Base-by-base conservation (phyloP, 192 early-diverging fungal species). In the Coemansia sp. region DNA sequence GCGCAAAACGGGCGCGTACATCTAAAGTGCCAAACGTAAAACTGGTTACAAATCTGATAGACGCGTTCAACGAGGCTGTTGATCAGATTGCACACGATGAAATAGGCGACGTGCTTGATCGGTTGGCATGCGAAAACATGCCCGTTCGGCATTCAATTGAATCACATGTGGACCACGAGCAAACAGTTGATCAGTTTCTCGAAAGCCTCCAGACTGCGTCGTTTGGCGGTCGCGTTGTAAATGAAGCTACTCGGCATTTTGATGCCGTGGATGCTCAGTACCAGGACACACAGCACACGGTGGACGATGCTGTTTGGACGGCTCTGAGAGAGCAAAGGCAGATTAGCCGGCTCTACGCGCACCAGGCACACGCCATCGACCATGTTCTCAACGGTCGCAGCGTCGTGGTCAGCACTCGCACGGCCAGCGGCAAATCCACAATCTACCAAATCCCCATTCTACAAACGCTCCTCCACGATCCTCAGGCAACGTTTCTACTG, bases 381-480 rank as follows among this genome's bases (percentile, higher is more conserved):
- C 19, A 10, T 5, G 24, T 67, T 2, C 43, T 73, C 3, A 41
- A 60, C 4, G 81, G 84, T 5, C 51, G 79, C 43, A 60, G 86
- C 60, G 83, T 91, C 4, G 84, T 94, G 27, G 81, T 89, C 1
- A 77, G 84, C 45, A 94, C 92, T 2, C 69, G 87, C 1, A 94
- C 92, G 24, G 86, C 90, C 27, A 90, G 88, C 77, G 93, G 93
- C 4, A 94, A 94, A 63, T 92, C 91, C 0, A 61, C 88, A 2
- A 83, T 92, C 15, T 94, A 90, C 65, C 93, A 94, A 62, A 63
- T 88, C 3, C 85, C 89, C 4, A 77, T 90, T 2, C 63, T 92
- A 2, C 72, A 86, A 39, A 45, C 63, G 7, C 71, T 93, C 2
- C 59, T 86, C 4, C n/a, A 54, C 3, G 65, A 87, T 53, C 58